Percentiles rank a stretch among this genome's conserved stretches.
Evolutionary conservation across 768 basidiomycete genomes (phyloP).

Genomic region (Calocybe indica): DNA sequence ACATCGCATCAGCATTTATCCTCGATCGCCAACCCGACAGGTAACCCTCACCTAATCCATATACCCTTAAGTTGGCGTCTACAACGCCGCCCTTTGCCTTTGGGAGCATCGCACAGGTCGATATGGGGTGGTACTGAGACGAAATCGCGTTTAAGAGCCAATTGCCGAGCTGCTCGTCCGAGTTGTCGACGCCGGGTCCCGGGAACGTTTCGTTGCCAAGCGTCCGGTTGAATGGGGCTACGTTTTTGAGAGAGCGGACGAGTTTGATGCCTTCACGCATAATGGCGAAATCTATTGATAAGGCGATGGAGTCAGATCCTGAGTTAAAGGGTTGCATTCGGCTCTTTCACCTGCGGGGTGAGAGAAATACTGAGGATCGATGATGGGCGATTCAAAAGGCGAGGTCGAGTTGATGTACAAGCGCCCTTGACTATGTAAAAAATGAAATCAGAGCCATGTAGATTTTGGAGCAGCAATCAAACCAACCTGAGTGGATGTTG

Average conservation of each 20-base stretch:
- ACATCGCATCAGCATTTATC: neutral
- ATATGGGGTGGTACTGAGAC: slow-evolving; percentile 58
- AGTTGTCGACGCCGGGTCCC: slow-evolving; percentile 35
- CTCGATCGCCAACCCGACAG: neutral
- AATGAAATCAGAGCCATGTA: neutral
- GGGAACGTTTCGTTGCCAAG: slow-evolving; percentile 44
- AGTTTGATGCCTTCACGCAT: slow-evolving; percentile 59
- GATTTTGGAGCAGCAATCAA: neutral
- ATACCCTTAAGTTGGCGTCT: slow-evolving; percentile 45
- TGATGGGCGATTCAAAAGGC: slow-evolving; percentile 52
- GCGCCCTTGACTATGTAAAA: slow-evolving; percentile 40
- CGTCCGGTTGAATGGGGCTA: slow-evolving; percentile 41
- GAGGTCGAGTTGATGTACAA: slow-evolving; percentile 55
- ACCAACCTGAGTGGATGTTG: slow-evolving; percentile 55
- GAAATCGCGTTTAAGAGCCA: slow-evolving; percentile 39
- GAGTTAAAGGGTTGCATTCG: neutral
- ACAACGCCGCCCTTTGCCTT: slow-evolving; percentile 52
- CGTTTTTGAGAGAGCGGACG: slow-evolving; percentile 47
- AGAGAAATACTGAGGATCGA: slow-evolving; percentile 63
- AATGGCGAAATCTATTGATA: slow-evolving; percentile 33
- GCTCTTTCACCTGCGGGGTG: slow-evolving; percentile 39
- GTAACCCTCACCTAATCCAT: slow-evolving; percentile 34
- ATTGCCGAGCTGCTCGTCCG: slow-evolving; percentile 50
- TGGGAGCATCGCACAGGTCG: slow-evolving; percentile 55
- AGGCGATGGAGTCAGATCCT: neutral